Percentiles rank a stretch among this genome's conserved stretches.
Conservation (phyloP, 2,329 filamentous ascomycete species). For the Clonostachys rosea region DNA sequence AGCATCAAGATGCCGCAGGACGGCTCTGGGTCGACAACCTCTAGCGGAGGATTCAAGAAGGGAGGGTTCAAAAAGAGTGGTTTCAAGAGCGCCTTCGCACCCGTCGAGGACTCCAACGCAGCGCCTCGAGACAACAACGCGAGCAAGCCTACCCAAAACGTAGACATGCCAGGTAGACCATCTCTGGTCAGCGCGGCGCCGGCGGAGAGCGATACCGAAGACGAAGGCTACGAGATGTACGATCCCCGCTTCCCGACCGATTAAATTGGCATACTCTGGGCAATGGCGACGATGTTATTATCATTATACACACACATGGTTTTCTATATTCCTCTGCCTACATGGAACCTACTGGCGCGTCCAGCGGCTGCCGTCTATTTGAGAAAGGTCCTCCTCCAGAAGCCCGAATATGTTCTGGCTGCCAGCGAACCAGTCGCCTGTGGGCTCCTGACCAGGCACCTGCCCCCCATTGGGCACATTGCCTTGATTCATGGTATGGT, state of each 20-base stretch:
- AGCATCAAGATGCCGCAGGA: slow-evolving; percentile 55
- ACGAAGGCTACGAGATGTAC: slow-evolving; percentile 68
- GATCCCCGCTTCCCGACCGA: slow-evolving; percentile 56
- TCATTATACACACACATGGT: not conserved
- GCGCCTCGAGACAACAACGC: not conserved
- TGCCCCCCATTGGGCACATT: slow-evolving; percentile 24
- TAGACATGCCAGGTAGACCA: slow-evolving; percentile 11
- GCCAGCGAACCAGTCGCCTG: slow-evolving; percentile 57
- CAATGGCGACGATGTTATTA: not conserved
- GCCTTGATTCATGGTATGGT: slow-evolving; percentile 17
- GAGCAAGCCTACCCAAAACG: not conserved
- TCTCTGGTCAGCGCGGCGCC: slow-evolving; percentile 8
- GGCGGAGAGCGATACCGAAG: slow-evolving; percentile 61
- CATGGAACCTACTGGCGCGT: slow-evolving; percentile 16
- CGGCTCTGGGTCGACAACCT: slow-evolving; percentile 12
- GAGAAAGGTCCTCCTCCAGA: slow-evolving; percentile 55
- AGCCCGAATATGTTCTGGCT: slow-evolving; percentile 62
- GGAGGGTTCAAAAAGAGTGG: slow-evolving; percentile 77
- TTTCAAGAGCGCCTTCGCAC: slow-evolving; percentile 72
- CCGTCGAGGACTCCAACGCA: slow-evolving; percentile 30
- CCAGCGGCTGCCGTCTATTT: slow-evolving; percentile 32
- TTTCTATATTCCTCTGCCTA: slow-evolving; percentile 2
- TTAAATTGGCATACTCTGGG: slow-evolving; percentile 25
- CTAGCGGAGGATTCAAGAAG: slow-evolving; percentile 55
- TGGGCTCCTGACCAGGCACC: slow-evolving; percentile 27